phyloP scores from a whole-genome alignment of 2,329 filamentous ascomycete species.

The Sporothrix phasma region DNA sequence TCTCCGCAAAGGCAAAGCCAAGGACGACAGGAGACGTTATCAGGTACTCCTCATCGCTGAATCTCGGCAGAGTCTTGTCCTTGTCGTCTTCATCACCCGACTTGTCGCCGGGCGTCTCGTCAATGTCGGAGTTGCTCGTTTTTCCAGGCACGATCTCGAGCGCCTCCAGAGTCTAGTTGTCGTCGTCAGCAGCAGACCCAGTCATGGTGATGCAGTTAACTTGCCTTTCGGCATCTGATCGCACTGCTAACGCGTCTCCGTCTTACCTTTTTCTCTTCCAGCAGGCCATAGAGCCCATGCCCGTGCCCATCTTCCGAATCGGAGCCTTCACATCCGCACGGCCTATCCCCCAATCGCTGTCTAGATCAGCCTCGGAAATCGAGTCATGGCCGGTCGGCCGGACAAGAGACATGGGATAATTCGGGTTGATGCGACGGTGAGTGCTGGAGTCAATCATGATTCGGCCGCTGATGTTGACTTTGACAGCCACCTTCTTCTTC shows the following conservation, averaged over 20 bases:
- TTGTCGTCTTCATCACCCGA: slow-evolving; percentile 5
- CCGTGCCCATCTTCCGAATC: slow-evolving; percentile 29
- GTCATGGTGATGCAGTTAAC: slow-evolving; percentile 21
- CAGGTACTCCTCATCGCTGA: slow-evolving; percentile 74
- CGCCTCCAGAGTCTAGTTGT: slow-evolving; percentile 34
- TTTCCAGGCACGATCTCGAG: slow-evolving; percentile 28
- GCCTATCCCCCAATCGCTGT: slow-evolving; percentile 28
- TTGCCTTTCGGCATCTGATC: slow-evolving; percentile 35
- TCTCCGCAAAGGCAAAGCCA: slow-evolving; percentile 80
- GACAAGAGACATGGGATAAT: slow-evolving; percentile 68
- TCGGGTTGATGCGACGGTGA: slow-evolving; percentile 76
- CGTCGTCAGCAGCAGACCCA: slow-evolving; percentile 24
- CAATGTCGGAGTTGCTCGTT: slow-evolving; percentile 18
- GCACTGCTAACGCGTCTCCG: slow-evolving; percentile 41
- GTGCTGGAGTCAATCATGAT: slow-evolving; percentile 81
- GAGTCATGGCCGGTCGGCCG: slow-evolving; percentile 60
- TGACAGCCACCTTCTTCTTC: slow-evolving; percentile 62
- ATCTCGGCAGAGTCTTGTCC: slow-evolving; percentile 38
- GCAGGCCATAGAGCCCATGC: slow-evolving; percentile 28
- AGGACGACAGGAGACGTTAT: slow-evolving; percentile 76
- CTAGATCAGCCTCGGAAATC: slow-evolving; percentile 40
- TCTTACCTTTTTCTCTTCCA: slow-evolving; percentile 30
- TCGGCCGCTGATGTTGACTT: slow-evolving; percentile 76
- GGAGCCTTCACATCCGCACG: slow-evolving; percentile 24
- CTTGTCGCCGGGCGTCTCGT: slow-evolving; percentile 6